Evolutionary conservation across 371 early-diverging fungal species (phyloP), one percentile per base, ranked within the genome.

Genomic region (Mucor velutinosus): DNA sequence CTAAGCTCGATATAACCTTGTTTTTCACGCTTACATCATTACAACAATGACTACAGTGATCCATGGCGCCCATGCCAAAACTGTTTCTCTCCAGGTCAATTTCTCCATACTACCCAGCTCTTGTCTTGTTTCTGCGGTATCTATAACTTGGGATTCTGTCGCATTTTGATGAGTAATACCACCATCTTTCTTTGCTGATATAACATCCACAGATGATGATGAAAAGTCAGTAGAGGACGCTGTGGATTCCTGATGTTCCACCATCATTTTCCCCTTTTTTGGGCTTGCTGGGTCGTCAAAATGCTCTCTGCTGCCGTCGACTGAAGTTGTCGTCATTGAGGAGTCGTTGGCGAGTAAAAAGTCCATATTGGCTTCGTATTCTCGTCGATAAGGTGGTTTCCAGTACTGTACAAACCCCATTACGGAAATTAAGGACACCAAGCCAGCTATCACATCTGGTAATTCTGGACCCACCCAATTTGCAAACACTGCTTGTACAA

Each of bases 381-480:
- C 77, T 32, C 62, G 62, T 27, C 76, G 58, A 60, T 76, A 80
- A 37, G 66, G 71, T 3, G 80, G 83, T 30, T 77, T 77, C 77
- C 83, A 80, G 43, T 63, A 83, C 45, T 78, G 80, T 8, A 80
- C 80, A 63, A 83, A 77, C 1, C 63, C 35, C 12, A 83, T 65
- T 1, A 73, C 64, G 14, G 66, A 23, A 7, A 80, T 12, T n/a
- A 83, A 55, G 14, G 80, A 80, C 1, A 78, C 66, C 4, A 83
- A 60, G 35, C 80, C 83, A 12, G 79, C 79, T 49, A 74, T 70
- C 43, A 83, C 45, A 61, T 83, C 83, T 10, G 83, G 83, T 23
- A 83, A 59, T 67, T 80, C 83, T 21, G 77, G 77, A 15, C 79
- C 77, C 32, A 80, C 78, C n/a, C 77, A 60, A 29, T 82, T 82